A percentile compares a stretch with the other conserved stretches of the same genome.
These are phyloP conservation scores for Arxiozyma heterogenica DNA, from an alignment of 1,139 yeast species.

Conservation along the genomic window DNA sequence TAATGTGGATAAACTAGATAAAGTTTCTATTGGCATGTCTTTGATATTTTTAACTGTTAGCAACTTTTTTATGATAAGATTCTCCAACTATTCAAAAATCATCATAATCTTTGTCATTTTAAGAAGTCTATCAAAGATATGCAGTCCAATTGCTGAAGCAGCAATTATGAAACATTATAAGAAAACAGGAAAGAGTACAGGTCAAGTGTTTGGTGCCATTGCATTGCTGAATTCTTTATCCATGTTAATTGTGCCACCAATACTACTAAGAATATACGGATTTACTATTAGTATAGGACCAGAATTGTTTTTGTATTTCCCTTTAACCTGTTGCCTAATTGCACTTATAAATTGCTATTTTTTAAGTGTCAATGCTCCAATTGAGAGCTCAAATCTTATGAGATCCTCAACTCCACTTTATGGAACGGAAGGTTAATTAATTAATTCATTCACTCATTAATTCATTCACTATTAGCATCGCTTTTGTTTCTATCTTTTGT, in stretches of 20 bases:
- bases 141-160: slow-evolving; percentile 40
- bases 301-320: slow-evolving; percentile 26
- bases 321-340: slow-evolving; percentile 16
- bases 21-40: slow-evolving; percentile 36
- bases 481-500: background rate
- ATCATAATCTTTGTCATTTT: slow-evolving; percentile 21
- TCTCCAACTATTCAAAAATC: slow-evolving; percentile 5
- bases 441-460: background rate
- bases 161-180: slow-evolving; percentile 41
- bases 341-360: slow-evolving; percentile 17
- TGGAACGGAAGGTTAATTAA: background rate
- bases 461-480: no score
- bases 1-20: slow-evolving; percentile 49
- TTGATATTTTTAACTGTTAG: slow-evolving; percentile 38
- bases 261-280: slow-evolving; percentile 36
- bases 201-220: slow-evolving; percentile 47
- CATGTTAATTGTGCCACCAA: slow-evolving; percentile 35
- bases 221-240: slow-evolving; percentile 39
- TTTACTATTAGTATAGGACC: slow-evolving; percentile 31
- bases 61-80: slow-evolving; percentile 33
- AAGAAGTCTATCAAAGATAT: slow-evolving; percentile 35
- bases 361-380: slow-evolving; percentile 6
- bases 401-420: background rate
- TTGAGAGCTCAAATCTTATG: background rate
- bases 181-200: slow-evolving; percentile 38